These are phyloP conservation scores for Leptographium procerum DNA, from an alignment of 2,329 filamentous ascomycete species.

Conservation along the genomic window DNA sequence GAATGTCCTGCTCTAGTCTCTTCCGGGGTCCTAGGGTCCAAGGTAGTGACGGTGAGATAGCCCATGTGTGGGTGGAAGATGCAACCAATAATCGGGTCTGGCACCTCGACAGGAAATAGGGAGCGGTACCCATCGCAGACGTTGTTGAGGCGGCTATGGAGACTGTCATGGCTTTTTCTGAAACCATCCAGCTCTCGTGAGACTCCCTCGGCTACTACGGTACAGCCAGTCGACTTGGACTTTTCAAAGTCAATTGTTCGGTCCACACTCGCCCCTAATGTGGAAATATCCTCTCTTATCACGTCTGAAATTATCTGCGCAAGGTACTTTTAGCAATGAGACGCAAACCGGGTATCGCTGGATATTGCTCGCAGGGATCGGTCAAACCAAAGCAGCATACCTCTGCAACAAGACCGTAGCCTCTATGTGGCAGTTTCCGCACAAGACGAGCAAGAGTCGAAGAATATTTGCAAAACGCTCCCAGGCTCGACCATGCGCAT, in stretches of 20 bases:
- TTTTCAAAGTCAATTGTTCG: slow-evolving; percentile 71
- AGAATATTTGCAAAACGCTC: slow-evolving; percentile 57
- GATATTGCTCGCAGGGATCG: background rate
- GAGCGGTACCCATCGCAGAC: slow-evolving; percentile 53
- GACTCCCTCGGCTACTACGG: slow-evolving; percentile 60
- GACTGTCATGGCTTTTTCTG: slow-evolving; percentile 65
- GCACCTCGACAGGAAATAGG: slow-evolving; percentile 49
- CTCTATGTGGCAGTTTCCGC: slow-evolving; percentile 27
- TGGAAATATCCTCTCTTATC: slow-evolving; percentile 38
- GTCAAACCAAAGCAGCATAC: background rate
- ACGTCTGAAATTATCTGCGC: slow-evolving; percentile 37
- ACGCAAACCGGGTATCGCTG: background rate
- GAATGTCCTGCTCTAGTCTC: background rate
- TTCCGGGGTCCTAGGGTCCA: background rate
- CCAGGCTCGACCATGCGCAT: slow-evolving; percentile 63
- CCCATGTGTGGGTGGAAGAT: slow-evolving; percentile 88
- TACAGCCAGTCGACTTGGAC: slow-evolving; percentile 59
- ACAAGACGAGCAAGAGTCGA: slow-evolving; percentile 47
- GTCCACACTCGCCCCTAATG: slow-evolving; percentile 26
- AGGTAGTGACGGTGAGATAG: slow-evolving; percentile 60
- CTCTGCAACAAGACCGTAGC: slow-evolving; percentile 21
- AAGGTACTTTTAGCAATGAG: background rate
- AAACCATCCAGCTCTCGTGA: slow-evolving; percentile 65
- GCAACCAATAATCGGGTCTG: slow-evolving; percentile 53
- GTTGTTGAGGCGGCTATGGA: slow-evolving; percentile 60